Base-by-base conservation (phyloP, 1,139 yeast genomes). In the Kodamaea suecica region DNA sequence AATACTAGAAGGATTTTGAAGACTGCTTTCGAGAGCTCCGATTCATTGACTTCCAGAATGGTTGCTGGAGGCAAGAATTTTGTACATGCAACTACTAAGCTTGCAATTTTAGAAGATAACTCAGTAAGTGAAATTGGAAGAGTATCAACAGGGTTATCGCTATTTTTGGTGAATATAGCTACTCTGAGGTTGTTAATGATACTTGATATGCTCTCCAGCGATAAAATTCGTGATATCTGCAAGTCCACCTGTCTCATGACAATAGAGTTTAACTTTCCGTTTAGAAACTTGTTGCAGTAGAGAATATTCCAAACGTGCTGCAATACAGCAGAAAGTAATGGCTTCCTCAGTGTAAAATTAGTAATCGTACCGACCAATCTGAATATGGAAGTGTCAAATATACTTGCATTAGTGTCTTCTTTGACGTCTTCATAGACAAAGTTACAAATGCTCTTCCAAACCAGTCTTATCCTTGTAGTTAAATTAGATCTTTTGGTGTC, bases 301-400 rank as follows among this genome's bases (percentile, higher is more conserved):
- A 57, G 19, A 1, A 42, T 24, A 5, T 36, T 33, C 34, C 42
- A 44, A 1, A 52, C 17, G 7, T 46, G 44, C 3, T 26, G 35
- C 27, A 42, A 12, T 2, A 52, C 20, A n/a, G 52, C 42, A 9
- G 48, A 40, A 2, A 63, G 30, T 6, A 63, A 35, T 3, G 71
- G 70, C 34, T 55, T 61, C 24, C 65, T 42, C 10, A 32, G 15
- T n/a, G 60, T 50, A 20, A 66, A 45, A 17, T 53, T 52, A 3
- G 59, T 50, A 13, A 66, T 19, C 1, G 63, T 59, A 38, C 63
- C 48, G 4, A 59, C 1, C 15, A 68, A 47, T n/a, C 40, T 33
- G 36, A 65, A 53, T 5, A 63, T 26, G 1, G 61, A 49, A 10
- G 51, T 45, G 21, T 43, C 35, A 17, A 49, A 36, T 9, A 49